Percentiles rank a stretch among this genome's conserved stretches.
phyloP scores from a whole-genome alignment of 257 asterid genomes.

The Haberlea rhodopensis region DNA sequence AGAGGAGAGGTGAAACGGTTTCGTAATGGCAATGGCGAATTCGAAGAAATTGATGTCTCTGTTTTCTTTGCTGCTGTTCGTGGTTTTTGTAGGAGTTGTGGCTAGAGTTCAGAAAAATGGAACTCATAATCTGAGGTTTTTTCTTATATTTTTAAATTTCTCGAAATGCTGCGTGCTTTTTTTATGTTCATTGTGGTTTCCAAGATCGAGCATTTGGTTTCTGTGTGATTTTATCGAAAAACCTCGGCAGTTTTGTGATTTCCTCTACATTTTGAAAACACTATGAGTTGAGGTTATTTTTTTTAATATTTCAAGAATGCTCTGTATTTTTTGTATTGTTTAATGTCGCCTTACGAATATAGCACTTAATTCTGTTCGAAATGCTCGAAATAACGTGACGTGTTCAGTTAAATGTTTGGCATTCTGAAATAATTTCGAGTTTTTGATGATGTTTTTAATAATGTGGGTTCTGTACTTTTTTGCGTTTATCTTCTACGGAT shows the following conservation, averaged over 20 bases:
- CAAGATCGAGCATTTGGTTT: slow-evolving; percentile 16
- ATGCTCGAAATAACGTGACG: no score
- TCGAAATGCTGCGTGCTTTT: slow-evolving; percentile 3
- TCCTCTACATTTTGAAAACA: not conserved
- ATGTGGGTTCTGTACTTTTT: not conserved
- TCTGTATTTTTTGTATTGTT: no score
- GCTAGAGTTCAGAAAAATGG: slow-evolving; percentile 36
- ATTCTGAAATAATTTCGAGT: not conserved
- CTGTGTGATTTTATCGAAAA: not conserved
- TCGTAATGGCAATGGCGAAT: slow-evolving; percentile 31
- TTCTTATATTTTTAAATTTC: not conserved
- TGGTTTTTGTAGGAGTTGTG: slow-evolving; percentile 41
- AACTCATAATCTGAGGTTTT: slow-evolving; percentile 39
- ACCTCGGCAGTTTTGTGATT: not conserved
- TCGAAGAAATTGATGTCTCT: slow-evolving; percentile 42
- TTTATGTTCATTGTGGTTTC: slow-evolving; percentile 3
- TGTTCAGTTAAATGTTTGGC: not conserved
- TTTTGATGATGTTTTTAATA: not conserved
- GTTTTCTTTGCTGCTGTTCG: slow-evolving; percentile 39
- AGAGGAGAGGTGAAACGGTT: not conserved
- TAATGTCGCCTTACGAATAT: no score
- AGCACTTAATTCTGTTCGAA: no score
- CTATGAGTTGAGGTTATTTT: not conserved
- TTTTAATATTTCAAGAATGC: no score
- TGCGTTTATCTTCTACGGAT: not conserved